Conservation (phyloP, 257 asterid genomes). For the Nicotiana otophora region DNA sequence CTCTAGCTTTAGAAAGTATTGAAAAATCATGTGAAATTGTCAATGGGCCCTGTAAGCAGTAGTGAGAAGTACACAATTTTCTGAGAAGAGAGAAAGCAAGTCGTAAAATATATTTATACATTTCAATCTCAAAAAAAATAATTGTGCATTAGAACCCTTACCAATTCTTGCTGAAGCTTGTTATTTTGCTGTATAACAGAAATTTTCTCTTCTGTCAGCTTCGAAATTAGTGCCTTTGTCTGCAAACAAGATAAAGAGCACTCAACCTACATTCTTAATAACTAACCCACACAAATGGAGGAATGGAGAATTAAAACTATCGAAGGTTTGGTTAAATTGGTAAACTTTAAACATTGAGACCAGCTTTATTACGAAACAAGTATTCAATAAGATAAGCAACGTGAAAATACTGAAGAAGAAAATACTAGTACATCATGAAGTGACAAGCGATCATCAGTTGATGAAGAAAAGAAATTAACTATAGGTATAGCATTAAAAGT, state of each 20-base stretch:
- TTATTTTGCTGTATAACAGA: slow-evolving; percentile 54
- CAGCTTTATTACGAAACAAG: not conserved
- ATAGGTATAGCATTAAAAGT: slow-evolving; percentile 1
- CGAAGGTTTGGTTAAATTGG: not conserved
- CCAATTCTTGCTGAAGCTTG: slow-evolving; percentile 67
- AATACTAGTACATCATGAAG: not conserved
- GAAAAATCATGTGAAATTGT: not conserved
- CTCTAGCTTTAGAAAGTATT: not conserved
- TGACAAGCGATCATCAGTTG: not conserved
- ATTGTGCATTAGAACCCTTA: slow-evolving; percentile 5
- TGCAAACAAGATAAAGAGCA: slow-evolving; percentile 26
- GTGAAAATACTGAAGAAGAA: not conserved
- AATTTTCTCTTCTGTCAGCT: slow-evolving; percentile 71
- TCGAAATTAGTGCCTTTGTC: slow-evolving; percentile 63
- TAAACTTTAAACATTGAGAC: not conserved
- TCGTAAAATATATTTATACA: not conserved
- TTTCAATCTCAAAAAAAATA: too few relatives aligned
- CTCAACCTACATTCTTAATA: not conserved
- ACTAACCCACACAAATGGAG: not conserved
- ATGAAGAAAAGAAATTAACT: not conserved
- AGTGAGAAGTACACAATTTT: not conserved
- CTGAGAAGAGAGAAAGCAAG: not conserved
- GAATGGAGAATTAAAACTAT: not conserved
- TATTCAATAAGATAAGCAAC: not conserved
- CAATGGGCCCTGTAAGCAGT: not conserved